Evolutionary conservation across 352 stramenopile species (phyloP), one percentile per base, ranked within the genome.

Genomic region (Phytopythium litorale): DNA sequence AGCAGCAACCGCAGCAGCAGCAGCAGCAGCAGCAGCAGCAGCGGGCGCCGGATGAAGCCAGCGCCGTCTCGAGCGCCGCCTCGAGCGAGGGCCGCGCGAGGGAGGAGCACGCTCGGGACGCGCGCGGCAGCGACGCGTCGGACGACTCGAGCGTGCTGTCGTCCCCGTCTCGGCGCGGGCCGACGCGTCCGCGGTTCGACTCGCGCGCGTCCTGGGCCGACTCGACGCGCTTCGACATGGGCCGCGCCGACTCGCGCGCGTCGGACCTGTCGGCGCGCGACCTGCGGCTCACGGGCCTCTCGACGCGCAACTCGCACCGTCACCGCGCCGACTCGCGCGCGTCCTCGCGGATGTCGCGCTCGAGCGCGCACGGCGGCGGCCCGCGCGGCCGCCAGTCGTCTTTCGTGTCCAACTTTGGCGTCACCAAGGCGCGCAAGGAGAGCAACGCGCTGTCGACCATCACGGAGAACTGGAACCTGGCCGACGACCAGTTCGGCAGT

Each of bases 211-310:
- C 86, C 49, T 95, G 84, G 82, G 84, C 84, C 12, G 86, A 95
- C 60, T 95, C 86, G 46, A 95, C 86, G 66, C 81, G 86, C 28
- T 92, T 95, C 48, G 86, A 95, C 68, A 89, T 92, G 81, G 83
- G 83, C 5, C 78, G 86, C 32, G 81, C 78, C 7, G 86, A 95
- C 65, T 93, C 84, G 52, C 84, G 84, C 35, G 82, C 84, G 13
- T 95, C 86, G 13, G 79, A 91, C 30, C 64, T 95, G 52, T 91
- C 82, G 16, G 75, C 81, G 15, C 71, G 73, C 16, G 81, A 91
- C 62, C 58, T 91, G 67, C 72, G 81, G 7, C 78, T 91, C 55
- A 91, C 84, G 58, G 71, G 67, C 6, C 57, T 91, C 12, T 71
- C 75, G 35, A n/a, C 43, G 32, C 33, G 56, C 4, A 59, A 65